Base-by-base conservation (phyloP, 2,329 filamentous ascomycete species). In the Lachnellula willkommii region DNA sequence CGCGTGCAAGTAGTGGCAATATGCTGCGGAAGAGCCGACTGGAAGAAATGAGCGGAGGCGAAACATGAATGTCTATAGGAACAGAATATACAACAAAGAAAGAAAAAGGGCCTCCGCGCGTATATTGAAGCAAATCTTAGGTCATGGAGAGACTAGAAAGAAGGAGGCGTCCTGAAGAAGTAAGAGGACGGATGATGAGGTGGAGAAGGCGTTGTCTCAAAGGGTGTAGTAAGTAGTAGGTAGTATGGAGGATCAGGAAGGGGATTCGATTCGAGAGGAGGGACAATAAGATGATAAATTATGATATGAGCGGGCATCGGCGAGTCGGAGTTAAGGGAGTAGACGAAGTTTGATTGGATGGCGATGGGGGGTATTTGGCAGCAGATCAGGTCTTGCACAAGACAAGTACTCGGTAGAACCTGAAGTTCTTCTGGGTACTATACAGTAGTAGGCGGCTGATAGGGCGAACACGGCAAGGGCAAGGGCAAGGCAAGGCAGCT, bases 1-100 rank as follows among this genome's bases (percentile, higher is more conserved):
- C n/a, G 42, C 50, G 32, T 49, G 39, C 53, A 60, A 53, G 64
- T 66, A 54, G 64, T 66, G 65, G 65, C 66, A 62, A 65, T 59
- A 42, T 51, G 61, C 20, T 53, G 65, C 62, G 62, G 65, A 56
- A 57, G 49, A 60, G 55, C 61, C 60, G 65, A 61, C 52, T 55
- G 54, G 58, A 50, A 58, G 32, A 43, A 60, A 59, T 35, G 37
- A 59, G 55, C 52, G 56, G 52, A 61, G 60, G 58, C 60, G 56
- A 63, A 63, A 66, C 64, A 67, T 65, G 56, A 58, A 63, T 53
- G 54, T 62, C 32, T 40, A 59, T 56, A 52, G 49, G 22, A 55
- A 58, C 42, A 58, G 60, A 60, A 59, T 63, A 55, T 63, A 65
- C 59, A 63, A 57, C 24, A 49, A 58, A 47, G 55, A 62, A 62